Evolutionary conservation across 148 eudicot genomes (phyloP), one percentile per base, ranked within the genome.

Genomic region (Vaccinium macrocarpon): DNA sequence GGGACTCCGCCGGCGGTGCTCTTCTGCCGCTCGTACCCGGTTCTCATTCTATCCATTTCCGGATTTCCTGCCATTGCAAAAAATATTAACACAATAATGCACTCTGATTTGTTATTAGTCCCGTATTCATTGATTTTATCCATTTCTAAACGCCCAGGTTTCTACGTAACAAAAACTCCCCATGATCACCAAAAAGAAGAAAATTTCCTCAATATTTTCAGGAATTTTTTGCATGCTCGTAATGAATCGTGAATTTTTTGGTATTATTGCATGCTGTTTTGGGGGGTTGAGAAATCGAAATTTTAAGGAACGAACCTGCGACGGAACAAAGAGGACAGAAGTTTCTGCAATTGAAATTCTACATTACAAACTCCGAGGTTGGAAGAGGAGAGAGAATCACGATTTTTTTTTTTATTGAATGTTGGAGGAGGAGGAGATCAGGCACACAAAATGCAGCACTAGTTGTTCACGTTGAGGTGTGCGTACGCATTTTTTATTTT

Each of bases 11-110:
- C 19, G 38, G 72, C 48, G 7, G 61, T 79, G 81, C 81, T 79
- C 81, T 55, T 79, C 81, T 79, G 81, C 64, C 66, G 55, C 66
- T 51, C 81, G 66, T 79, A 55, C 66, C 14, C 81, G 19, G 81
- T 48, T 18, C 81, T 55, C 66, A 32, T 79, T 15, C 81, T 42
- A 32, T 79, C 66, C 81, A 79, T 79, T 79, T 1, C 14, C 23
- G 49, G 23, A 7, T 32, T 25, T 4, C 5, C 82, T 85, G 23
- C 85, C 49, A 78, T 78, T 32, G 2, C 15, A 23, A 64, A n/a
- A n/a, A 21, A 78, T 25, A 52, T 77, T 2, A 77, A 78, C 80
- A 46, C 9, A 51, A 25, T 27, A 42, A 10, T 11, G 21, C 27
- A 84, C 81, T 27, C 13, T 68, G 73, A 61, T 61, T 61, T 1